Base-by-base conservation (phyloP, 768 basidiomycete genomes). In the Russula lepida region DNA sequence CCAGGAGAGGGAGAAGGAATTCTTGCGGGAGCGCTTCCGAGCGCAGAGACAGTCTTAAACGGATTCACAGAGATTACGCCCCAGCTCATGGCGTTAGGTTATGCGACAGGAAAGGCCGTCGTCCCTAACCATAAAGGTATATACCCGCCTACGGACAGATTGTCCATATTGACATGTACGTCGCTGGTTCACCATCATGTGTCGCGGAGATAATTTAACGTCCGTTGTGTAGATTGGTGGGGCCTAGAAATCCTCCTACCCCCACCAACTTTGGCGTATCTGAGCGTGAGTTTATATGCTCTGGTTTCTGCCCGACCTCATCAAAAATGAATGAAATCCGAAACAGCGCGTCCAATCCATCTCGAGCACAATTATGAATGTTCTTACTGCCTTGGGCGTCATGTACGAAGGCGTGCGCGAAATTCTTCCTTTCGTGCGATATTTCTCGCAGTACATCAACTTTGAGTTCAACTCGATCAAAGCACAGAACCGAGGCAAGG, bases 351-450 rank as follows among this genome's bases (percentile, higher is more conserved):
- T 74, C 1, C 75, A 85, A 54, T 84, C 87, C 48, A 77, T 91
- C 60, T 72, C 86, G 25, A 74, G 77, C 64, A 75, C 85, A 0
- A 70, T 89, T 35, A 78, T 93, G 69, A 86, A 88, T 69, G 82
- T 92, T 68, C 74, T 95, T 6, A 84, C 90, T 5, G 89, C 85
- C 0, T 70, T 92, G 12, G 77, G 89, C 0, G 51, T 89, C 21
- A 73, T 89, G 52, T 83, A 82, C 64, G 83, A 84, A 59, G 92
- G 89, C 25, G 84, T 87, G 33, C 83, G 87, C 47, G 92, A 94
- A 71, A 82, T 93, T 47, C 75, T 93, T 2, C 92, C 92, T 0
- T 90, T 92, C 69, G 77, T 91, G 67, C 88, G 89, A 32, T 93
- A 92, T 74, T 83, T 92, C 54, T 77, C 87, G 17, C 85, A 87